Conservation (phyloP, 257 asterid species). For the Vinca minor region DNA sequence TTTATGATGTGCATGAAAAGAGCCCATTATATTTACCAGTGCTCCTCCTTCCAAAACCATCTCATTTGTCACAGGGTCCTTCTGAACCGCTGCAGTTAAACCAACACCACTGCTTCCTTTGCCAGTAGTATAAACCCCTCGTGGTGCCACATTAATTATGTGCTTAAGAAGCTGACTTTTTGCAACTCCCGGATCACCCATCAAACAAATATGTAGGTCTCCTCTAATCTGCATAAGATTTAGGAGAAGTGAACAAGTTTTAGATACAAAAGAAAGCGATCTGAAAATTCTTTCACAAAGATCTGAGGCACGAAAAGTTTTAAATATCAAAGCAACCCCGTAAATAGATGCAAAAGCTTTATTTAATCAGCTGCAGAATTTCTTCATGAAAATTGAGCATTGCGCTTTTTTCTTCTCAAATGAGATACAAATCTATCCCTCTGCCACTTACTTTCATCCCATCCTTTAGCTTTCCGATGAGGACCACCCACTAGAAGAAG, state of each 20-base stretch:
- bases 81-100: constrained; percentile 97
- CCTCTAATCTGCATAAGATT: constrained; percentile 62
- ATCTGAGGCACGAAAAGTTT: neutral
- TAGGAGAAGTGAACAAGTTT: neutral
- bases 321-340: neutral
- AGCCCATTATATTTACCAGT: constrained; percentile 47
- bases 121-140: constrained; percentile 95
- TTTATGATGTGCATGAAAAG: constrained; percentile 6
- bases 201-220: constrained; percentile 69
- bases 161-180: constrained; percentile 98
- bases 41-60: constrained; percentile 99
- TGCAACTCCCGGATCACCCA: constrained; percentile 99
- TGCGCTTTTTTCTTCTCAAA: neutral
- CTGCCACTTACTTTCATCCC: constrained; percentile 73
- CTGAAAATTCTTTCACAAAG: neutral
- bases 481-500: constrained; percentile 98
- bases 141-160: constrained; percentile 92
- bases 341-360: neutral
- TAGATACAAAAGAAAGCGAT: neutral
- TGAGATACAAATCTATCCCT: neutral
- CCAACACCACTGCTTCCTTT: constrained; percentile 99
- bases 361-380: neutral
- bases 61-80: constrained; percentile 94
- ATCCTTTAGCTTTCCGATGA: constrained; percentile 83
- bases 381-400: constrained; percentile 2